Evolutionary conservation across 2,329 filamentous ascomycete species (phyloP).

Genomic region (Fusarium lateritium): DNA sequence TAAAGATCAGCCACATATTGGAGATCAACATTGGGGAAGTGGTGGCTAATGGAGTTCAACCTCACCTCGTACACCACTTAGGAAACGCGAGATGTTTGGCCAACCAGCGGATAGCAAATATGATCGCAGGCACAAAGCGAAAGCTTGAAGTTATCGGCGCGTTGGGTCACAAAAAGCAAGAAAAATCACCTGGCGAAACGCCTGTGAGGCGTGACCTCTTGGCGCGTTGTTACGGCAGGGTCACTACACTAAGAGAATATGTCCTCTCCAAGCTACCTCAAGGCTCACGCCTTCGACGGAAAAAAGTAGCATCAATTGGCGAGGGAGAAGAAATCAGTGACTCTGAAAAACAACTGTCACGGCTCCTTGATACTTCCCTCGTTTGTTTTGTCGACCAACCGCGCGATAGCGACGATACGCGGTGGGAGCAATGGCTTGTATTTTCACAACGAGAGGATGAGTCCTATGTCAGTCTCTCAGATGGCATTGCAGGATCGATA

Average conservation of each 20-base stretch:
- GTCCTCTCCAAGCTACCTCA: slow-evolving; percentile 75
- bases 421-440: slow-evolving; percentile 69
- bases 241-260: slow-evolving; percentile 79
- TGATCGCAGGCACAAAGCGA: slow-evolving; percentile 50
- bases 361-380: slow-evolving; percentile 78
- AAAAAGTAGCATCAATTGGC: slow-evolving; percentile 67
- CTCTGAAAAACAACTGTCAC: slow-evolving; percentile 62
- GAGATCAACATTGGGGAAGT: slow-evolving; percentile 2
- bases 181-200: slow-evolving; percentile 23
- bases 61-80: background rate
- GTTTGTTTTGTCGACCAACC: slow-evolving; percentile 67
- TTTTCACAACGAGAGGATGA: slow-evolving; percentile 76
- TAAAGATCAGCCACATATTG: slow-evolving; percentile 30
- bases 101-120: slow-evolving; percentile 25
- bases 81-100: slow-evolving; percentile 30
- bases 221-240: slow-evolving; percentile 74
- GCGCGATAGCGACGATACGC: slow-evolving; percentile 53
- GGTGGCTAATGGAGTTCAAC: slow-evolving; percentile 16
- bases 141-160: slow-evolving; percentile 45
- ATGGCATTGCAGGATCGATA: slow-evolving; percentile 58
- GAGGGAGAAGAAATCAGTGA: slow-evolving; percentile 47
- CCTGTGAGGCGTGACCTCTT: slow-evolving; percentile 73
- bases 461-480: slow-evolving; percentile 67
- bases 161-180: slow-evolving; percentile 39
- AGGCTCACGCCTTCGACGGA: slow-evolving; percentile 74